Evolutionary conservation across 768 basidiomycete genomes (phyloP).

Genomic region (Tricholoma terreum): DNA sequence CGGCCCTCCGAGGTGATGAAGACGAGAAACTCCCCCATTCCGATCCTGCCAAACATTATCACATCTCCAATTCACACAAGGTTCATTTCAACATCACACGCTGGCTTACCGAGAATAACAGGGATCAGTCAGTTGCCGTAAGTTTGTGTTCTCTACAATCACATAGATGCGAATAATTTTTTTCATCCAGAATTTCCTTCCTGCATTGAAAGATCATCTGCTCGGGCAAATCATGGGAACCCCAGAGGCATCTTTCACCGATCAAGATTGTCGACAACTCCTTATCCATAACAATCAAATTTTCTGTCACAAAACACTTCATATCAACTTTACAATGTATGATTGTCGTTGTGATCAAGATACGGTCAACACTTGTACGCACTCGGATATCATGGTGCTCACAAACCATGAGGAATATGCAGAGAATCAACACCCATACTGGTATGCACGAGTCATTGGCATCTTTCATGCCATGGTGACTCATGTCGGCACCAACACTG

Average conservation of each 20-base stretch:
- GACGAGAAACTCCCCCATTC: not conserved
- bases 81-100: not conserved
- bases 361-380: conserved; percentile 33
- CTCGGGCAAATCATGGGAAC: conserved; percentile 18
- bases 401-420: conserved; percentile 4
- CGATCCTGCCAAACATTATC: not conserved
- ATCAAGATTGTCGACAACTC: too few species aligned
- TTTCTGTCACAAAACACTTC: too few species aligned
- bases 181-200: conserved; percentile 20
- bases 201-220: conserved; percentile 25
- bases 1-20: not conserved
- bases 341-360: conserved; percentile 41
- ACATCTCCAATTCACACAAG: not conserved
- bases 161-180: too few species aligned
- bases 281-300: too few species aligned
- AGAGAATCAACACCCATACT: conserved; percentile 23
- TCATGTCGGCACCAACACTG: not conserved
- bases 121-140: not conserved
- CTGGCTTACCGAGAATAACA: not conserved
- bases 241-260: not conserved
- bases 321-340: conserved; percentile 41
- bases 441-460: conserved; percentile 32
- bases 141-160: not conserved
- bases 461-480: conserved; percentile 17
- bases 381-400: conserved; percentile 35